Evolutionary conservation across 2,329 filamentous ascomycete species (phyloP), one percentile per base, ranked within the genome.

Genomic region (Fusarium transvaalense): DNA sequence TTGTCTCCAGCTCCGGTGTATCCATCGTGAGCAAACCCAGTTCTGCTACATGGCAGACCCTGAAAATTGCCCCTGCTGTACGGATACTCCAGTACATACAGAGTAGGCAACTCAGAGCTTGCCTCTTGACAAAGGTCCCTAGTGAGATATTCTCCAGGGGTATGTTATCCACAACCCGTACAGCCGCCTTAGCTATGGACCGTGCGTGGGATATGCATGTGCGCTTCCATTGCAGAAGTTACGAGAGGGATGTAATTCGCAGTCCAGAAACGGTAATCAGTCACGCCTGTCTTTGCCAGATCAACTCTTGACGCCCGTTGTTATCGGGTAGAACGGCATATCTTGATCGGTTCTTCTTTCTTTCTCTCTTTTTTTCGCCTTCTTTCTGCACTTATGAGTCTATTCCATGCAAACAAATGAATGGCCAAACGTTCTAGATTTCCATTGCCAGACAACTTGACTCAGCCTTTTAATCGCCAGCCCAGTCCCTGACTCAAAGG

Each of bases 181-280:
- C 45, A 41, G 53, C 53, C 61, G 53, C 37, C 50, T 29, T 43
- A 31, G 55, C 34, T 39, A 50, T 34, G 46, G 50, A 41, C 25
- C 54, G 64, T 66, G 55, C 46, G 25, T 52, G 37, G 50, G 27
- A 31, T 29, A 47, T 58, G 15, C 39, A 50, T 50, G 34, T 19
- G 17, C 10, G 46, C 7, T 25, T 45, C 52, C 19, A 50, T 51
- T 25, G 45, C 53, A 41, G 19, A 43, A 15, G 34, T 53, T 65
- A 63, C 53, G 59, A 64, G 35, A 50, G 54, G 29, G n/a, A 51
- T 41, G n/a, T 21, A n/a, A 48, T 38, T 38, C 27, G 34, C 17
- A 51, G 34, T 51, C 61, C 55, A 17, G 48, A 66, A 54, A 19
- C 10, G 48, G 65, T 29, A 69, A 69, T 57, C 23, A 41, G 65